A percentile compares a stretch with the other conserved stretches of the same genome.
Evolutionary conservation across 805 yeast genomes (phyloP).

Genomic region (Ogataea nitratoaversa): DNA sequence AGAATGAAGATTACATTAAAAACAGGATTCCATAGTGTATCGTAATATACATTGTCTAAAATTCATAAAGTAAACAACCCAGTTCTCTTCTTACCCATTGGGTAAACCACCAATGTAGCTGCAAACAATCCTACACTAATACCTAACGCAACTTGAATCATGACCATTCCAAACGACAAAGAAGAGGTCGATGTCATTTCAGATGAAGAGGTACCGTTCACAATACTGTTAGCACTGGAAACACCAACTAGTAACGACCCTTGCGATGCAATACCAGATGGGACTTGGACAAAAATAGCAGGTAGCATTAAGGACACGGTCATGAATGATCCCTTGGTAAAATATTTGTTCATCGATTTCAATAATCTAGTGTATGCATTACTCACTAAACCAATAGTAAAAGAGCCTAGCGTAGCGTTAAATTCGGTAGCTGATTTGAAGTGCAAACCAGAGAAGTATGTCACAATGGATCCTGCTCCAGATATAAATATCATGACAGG

Average conservation of each 20-base stretch:
- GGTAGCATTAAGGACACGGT: slow-evolving; percentile 97
- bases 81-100: slow-evolving; percentile 85
- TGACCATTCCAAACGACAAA: slow-evolving; percentile 68
- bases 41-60: slow-evolving; percentile 1
- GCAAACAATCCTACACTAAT: slow-evolving; percentile 92
- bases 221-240: slow-evolving; percentile 64
- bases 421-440: slow-evolving; percentile 65
- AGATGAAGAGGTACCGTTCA: slow-evolving; percentile 17
- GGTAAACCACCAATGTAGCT: slow-evolving; percentile 85
- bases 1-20: neutral
- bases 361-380: slow-evolving; percentile 83
- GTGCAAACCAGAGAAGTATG: slow-evolving; percentile 71
- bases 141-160: slow-evolving; percentile 92
- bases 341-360: slow-evolving; percentile 48
- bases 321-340: slow-evolving; percentile 36
- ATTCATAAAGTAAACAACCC: slow-evolving; percentile 75
- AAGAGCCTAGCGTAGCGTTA: slow-evolving; percentile 87
- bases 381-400: slow-evolving; percentile 83
- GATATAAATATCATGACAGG: slow-evolving; percentile 82
- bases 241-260: slow-evolving; percentile 82
- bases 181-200: slow-evolving; percentile 10
- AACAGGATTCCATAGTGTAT: too few species aligned
- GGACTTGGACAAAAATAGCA: slow-evolving; percentile 91
- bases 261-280: slow-evolving; percentile 90
- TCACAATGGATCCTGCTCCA: slow-evolving; percentile 75